Evolutionary conservation across 148 eudicot species (phyloP).

Genomic region (Heliosperma pusillum): DNA sequence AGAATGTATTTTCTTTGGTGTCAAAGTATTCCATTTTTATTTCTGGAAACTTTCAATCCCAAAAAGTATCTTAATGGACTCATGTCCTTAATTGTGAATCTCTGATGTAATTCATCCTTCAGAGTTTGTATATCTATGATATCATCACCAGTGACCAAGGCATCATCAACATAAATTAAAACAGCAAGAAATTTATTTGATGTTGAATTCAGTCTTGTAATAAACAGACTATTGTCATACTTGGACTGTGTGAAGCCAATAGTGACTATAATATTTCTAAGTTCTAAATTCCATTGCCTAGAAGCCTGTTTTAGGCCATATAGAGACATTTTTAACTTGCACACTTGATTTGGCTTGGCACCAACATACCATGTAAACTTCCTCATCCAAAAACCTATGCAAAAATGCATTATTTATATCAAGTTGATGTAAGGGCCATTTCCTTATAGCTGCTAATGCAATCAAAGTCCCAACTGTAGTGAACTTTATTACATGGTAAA

Average conservation of each 20-base stretch:
- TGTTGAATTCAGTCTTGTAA: too few species aligned
- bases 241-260: background rate
- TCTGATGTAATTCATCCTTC: background rate
- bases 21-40: background rate
- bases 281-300: background rate
- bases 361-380: background rate
- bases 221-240: background rate
- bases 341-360: background rate
- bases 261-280: background rate
- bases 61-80: background rate
- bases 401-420: slow-evolving; percentile 1
- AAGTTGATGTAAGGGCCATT: background rate
- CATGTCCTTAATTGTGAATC: background rate
- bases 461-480: background rate
- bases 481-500: background rate
- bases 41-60: background rate
- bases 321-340: background rate
- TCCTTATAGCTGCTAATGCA: too few species aligned
- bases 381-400: background rate
- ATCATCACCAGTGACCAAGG: background rate
- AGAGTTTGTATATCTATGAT: background rate
- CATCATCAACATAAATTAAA: slow-evolving; percentile 5
- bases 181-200: background rate
- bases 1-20: background rate
- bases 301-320: too few species aligned